A percentile compares a stretch with the other conserved stretches of the same genome.
Evolutionary conservation across 2,329 filamentous ascomycete species (phyloP).

Genomic region (Ophiognomonia clavigignenti-juglandacearum): DNA sequence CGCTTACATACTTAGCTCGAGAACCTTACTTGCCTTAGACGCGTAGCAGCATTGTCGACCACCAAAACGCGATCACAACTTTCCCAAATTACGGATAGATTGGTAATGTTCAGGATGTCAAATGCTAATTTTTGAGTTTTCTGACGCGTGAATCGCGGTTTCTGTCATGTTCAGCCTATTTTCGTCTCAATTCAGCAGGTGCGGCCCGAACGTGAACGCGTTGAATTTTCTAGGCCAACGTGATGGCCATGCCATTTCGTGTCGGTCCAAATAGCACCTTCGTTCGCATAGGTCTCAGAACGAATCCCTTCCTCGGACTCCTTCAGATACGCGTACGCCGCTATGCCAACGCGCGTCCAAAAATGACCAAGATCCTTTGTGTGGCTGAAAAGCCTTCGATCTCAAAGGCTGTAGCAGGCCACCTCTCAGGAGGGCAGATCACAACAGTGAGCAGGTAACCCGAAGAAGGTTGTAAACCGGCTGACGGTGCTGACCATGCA

Average conservation of each 20-base stretch:
- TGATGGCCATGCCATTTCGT: too few species aligned
- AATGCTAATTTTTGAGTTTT: background rate
- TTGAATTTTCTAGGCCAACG: too few species aligned
- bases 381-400: conserved; percentile 78
- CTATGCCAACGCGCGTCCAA: conserved; percentile 18
- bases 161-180: conserved; percentile 4
- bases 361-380: conserved; percentile 50
- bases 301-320: background rate
- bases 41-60: too few species aligned
- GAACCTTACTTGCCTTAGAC: too few species aligned
- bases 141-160: conserved; percentile 1
- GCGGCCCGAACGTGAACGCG: too few species aligned
- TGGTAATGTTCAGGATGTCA: background rate
- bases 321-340: background rate
- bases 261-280: too few species aligned
- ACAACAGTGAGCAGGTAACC: conserved; percentile 53
- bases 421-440: conserved; percentile 73
- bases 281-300: background rate
- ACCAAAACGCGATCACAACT: too few species aligned
- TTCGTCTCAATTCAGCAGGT: too few species aligned
- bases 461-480: background rate
- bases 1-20: too few species aligned
- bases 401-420: conserved; percentile 85
- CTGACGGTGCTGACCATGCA: background rate
- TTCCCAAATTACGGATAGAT: background rate